Evolutionary conservation across 352 stramenopile genomes (phyloP).

Genomic region (Aphanomyces stellatus): DNA sequence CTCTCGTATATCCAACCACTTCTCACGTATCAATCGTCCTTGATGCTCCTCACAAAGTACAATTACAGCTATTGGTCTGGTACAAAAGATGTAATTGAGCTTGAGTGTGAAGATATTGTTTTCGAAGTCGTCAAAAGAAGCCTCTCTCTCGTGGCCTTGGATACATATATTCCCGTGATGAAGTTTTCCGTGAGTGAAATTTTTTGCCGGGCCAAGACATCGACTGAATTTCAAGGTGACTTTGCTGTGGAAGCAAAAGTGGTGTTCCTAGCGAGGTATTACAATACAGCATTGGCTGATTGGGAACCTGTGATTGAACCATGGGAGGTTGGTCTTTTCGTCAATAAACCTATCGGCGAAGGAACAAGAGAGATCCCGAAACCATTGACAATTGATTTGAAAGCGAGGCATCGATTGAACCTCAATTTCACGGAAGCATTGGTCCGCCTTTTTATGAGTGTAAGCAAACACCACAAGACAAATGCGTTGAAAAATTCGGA

Average conservation of each 20-base stretch:
- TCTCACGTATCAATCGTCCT: slow-evolving; percentile 7
- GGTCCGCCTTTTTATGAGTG: slow-evolving; percentile 66
- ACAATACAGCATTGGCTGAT: slow-evolving; percentile 80
- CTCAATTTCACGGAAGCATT: slow-evolving; percentile 82
- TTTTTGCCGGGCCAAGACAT: slow-evolving; percentile 60
- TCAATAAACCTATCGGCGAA: neutral
- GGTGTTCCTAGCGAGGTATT: slow-evolving; percentile 77
- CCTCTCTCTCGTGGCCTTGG: slow-evolving; percentile 75
- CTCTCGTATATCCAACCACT: slow-evolving; percentile 11
- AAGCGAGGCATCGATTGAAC: slow-evolving; percentile 75
- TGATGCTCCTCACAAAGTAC: neutral
- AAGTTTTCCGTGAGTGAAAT: slow-evolving; percentile 82
- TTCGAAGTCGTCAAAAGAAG: slow-evolving; percentile 87
- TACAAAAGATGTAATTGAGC: slow-evolving; percentile 56
- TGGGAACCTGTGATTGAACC: slow-evolving; percentile 85
- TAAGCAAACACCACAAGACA: slow-evolving; percentile 59
- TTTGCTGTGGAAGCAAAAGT: slow-evolving; percentile 62
- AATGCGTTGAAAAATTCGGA: slow-evolving; percentile 47
- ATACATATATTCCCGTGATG: slow-evolving; percentile 87
- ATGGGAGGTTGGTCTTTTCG: slow-evolving; percentile 45
- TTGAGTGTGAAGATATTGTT: slow-evolving; percentile 67
- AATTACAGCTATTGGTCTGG: neutral
- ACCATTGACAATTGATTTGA: slow-evolving; percentile 60
- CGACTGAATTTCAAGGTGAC: slow-evolving; percentile 58
- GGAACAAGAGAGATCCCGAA: neutral